These are phyloP conservation scores for Paramecium caudatum DNA, from an alignment of 73 alveolate genomes.

Conservation along the genomic window DNA sequence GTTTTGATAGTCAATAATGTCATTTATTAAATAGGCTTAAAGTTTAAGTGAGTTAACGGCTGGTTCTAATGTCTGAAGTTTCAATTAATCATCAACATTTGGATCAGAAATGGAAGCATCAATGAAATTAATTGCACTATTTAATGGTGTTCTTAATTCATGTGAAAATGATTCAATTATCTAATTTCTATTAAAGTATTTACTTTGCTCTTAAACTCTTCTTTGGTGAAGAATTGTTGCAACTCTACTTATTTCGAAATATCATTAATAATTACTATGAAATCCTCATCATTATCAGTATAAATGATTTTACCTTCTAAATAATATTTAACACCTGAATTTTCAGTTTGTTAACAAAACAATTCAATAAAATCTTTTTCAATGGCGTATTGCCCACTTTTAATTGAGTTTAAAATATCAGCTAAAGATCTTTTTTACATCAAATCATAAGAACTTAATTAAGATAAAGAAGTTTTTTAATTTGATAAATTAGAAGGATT, in stretches of 20 bases:
- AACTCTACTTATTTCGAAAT: slow-evolving; percentile 3
- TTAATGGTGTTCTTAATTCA: slow-evolving; percentile 62
- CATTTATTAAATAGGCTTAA: slow-evolving; percentile 34
- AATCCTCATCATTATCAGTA: slow-evolving; percentile 21
- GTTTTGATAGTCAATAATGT: background rate
- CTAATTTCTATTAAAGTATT: background rate
- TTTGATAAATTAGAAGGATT: background rate
- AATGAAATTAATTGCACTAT: slow-evolving; percentile 54
- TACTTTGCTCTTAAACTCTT: slow-evolving; percentile 58
- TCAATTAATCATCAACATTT: background rate
- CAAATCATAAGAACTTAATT: background rate
- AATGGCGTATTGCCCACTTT: background rate
- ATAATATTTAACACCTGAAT: slow-evolving; percentile 2
- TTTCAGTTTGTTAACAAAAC: slow-evolving; percentile 15
- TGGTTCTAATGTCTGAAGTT: slow-evolving; percentile 20
- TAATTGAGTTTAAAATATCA: background rate
- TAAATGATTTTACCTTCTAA: slow-evolving; percentile 1
- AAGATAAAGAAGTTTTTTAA: background rate
- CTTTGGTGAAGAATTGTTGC: background rate
- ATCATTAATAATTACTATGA: slow-evolving; percentile 4
- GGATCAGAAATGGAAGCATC: background rate
- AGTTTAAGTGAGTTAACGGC: slow-evolving; percentile 39
- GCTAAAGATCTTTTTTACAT: background rate
- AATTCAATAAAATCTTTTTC: slow-evolving; percentile 23
- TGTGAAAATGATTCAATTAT: slow-evolving; percentile 57